Base-by-base conservation (phyloP, 805 yeast genomes). In the Myxozyma monticola region DNA sequence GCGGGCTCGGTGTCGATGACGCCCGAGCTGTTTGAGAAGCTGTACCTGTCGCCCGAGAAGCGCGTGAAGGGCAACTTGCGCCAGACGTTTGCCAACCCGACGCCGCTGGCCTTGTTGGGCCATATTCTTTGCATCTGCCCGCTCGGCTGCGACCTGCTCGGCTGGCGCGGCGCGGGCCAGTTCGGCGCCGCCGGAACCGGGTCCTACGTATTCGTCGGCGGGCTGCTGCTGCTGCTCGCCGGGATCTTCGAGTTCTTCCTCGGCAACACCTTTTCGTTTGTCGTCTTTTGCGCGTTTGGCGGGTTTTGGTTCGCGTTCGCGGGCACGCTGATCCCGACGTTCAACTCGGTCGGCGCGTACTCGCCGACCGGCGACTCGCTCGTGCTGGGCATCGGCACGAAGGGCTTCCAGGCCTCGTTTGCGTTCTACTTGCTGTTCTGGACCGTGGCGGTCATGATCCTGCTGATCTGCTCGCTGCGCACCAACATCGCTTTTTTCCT, bases 211-310 rank as follows among this genome's bases (percentile, higher is more conserved):
- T 53, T 57, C 22, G 31, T 54, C 34, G 56, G 57, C 26, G 59
- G 59, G 22, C 42, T 56, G n/a, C 40, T 53, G 17, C 42, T 50
- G 26, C 5, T 57, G 34, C 30, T 50, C 17, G 42, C 51, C 21
- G 61, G 59, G 12, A 39, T 57, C 15, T 39, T 57, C 41, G 61
- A 58, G 42, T 51, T 58, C 25, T 28, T 58, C 41, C 57, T 57
- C 34, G 61, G 61, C 17, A 58, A 58, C 48, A 54, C 61, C 12
- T 58, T 54, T 36, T 43, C 61, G 9, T 58, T 57, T 31, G 57
- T 52, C 33, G 55, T 54, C 20, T 57, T 57, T 33, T 38, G 54
- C 36, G 42, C 42, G n/a, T 52, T 54, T 22, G 50, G 54, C 10
- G 57, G 53, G 18, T 58, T 47, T 37, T 58, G 61, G 61, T 35